Percentiles rank a stretch among this genome's conserved stretches.
Evolutionary conservation across 768 basidiomycete species (phyloP).

Genomic region (Psilocybe cyanescens): DNA sequence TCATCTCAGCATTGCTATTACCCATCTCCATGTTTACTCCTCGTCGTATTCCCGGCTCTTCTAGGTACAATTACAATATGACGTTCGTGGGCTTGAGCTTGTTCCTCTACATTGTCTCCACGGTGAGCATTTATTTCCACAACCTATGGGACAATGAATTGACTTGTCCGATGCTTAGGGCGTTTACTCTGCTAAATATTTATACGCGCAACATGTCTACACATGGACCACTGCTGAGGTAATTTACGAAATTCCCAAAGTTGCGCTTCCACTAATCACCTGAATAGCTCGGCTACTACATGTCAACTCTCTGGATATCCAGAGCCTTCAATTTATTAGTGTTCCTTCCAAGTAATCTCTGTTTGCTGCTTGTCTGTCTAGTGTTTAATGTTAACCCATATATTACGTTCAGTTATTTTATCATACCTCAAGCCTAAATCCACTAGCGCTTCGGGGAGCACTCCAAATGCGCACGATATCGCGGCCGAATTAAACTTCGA

Average conservation of each 20-base stretch:
- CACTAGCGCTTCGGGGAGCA: slow-evolving; percentile 25
- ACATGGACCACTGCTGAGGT: slow-evolving; percentile 67
- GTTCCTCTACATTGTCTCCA: slow-evolving; percentile 67
- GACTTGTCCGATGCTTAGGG: slow-evolving; percentile 44
- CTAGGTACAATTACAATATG: slow-evolving; percentile 72
- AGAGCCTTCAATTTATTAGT: slow-evolving; percentile 70
- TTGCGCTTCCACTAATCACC: background rate
- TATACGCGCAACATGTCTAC: slow-evolving; percentile 78
- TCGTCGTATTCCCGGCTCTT: slow-evolving; percentile 41
- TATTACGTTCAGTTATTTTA: slow-evolving; percentile 52
- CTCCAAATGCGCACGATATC: slow-evolving; percentile 46
- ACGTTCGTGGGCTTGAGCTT: slow-evolving; percentile 66
- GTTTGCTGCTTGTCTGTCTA: background rate
- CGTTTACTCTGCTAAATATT: slow-evolving; percentile 74
- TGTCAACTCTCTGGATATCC: slow-evolving; percentile 67
- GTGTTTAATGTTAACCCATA: background rate
- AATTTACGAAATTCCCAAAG: background rate
- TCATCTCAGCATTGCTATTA: slow-evolving; percentile 52
- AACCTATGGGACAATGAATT: background rate
- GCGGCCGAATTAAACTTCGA: slow-evolving; percentile 71
- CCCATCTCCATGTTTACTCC: slow-evolving; percentile 78
- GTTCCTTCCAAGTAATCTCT: slow-evolving; percentile 64
- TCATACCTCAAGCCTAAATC: slow-evolving; percentile 60
- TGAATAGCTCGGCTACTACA: slow-evolving; percentile 69
- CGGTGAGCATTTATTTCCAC: slow-evolving; percentile 42